Evolutionary conservation across 2,329 filamentous ascomycete species (phyloP).

Genomic region (Akanthomyces muscarius): DNA sequence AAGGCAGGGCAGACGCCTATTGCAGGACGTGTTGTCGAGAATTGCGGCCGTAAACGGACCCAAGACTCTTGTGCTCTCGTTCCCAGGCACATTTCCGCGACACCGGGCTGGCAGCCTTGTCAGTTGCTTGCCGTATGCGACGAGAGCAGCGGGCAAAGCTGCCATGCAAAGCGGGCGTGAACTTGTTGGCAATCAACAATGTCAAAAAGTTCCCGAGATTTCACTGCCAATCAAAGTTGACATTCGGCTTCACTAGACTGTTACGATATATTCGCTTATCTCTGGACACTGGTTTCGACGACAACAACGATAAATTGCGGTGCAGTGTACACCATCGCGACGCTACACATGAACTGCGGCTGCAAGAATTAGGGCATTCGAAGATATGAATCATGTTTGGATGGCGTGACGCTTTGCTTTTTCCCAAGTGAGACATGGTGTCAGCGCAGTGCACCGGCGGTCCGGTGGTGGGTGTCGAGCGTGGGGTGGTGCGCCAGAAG

Average conservation of each 20-base stretch:
- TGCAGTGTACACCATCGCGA: too few species aligned
- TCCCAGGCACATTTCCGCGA: not conserved
- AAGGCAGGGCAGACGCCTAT: not conserved
- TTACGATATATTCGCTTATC: not conserved
- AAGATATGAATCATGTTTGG: not conserved
- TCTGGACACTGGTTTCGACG: too few species aligned
- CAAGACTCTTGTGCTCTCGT: not conserved
- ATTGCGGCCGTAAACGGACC: not conserved
- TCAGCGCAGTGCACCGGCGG: not conserved
- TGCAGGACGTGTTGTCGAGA: not conserved
- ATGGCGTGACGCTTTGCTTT: not conserved
- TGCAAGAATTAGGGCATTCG: not conserved
- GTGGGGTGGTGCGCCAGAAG: slow-evolving; percentile 1
- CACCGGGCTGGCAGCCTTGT: not conserved
- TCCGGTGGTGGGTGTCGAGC: not conserved
- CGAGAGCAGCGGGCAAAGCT: not conserved
- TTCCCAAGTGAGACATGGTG: slow-evolving; percentile 10
- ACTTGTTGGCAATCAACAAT: not conserved
- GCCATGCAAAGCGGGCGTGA: not conserved
- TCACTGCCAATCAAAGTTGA: not conserved
- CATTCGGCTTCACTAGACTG: not conserved
- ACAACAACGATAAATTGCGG: too few species aligned
- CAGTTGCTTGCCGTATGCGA: not conserved
- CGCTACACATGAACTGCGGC: not conserved
- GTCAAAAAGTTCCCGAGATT: not conserved